Evolutionary conservation across 345 rosid genomes (phyloP).

Genomic region (Erysimum cheiranthoides): DNA sequence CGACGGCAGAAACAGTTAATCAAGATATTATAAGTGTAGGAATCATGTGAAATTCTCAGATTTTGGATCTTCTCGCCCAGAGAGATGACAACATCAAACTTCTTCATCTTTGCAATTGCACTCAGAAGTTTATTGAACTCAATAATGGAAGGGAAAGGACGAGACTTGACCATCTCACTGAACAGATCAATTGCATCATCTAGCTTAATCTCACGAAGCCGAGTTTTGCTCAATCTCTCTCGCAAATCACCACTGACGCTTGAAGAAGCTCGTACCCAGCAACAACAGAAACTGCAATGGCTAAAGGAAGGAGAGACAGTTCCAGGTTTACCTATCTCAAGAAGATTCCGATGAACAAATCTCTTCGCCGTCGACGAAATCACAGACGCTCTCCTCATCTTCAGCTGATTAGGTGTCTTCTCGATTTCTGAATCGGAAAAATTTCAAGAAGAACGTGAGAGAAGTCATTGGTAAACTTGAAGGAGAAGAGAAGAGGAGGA

Average conservation of each 20-base stretch:
- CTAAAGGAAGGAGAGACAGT: neutral
- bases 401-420: neutral
- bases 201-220: neutral
- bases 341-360: neutral
- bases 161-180: neutral
- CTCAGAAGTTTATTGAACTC: constrained; percentile 11
- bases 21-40: too few relatives aligned
- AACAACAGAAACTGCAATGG: neutral
- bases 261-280: neutral
- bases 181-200: constrained; percentile 16
- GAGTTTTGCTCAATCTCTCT: neutral
- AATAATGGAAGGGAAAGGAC: neutral
- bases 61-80: neutral
- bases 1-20: neutral
- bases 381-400: neutral
- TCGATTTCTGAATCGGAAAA: neutral
- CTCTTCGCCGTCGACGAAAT: neutral
- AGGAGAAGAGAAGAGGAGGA: too few relatives aligned
- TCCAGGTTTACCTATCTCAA: neutral
- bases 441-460: too few relatives aligned
- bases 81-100: constrained; percentile 22
- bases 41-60: neutral
- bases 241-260: neutral
- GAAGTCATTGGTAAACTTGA: too few relatives aligned
- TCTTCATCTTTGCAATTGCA: constrained; percentile 7